Evolutionary conservation across 1,139 yeast species (phyloP).

Genomic region (Yamadazyma mexicana): DNA sequence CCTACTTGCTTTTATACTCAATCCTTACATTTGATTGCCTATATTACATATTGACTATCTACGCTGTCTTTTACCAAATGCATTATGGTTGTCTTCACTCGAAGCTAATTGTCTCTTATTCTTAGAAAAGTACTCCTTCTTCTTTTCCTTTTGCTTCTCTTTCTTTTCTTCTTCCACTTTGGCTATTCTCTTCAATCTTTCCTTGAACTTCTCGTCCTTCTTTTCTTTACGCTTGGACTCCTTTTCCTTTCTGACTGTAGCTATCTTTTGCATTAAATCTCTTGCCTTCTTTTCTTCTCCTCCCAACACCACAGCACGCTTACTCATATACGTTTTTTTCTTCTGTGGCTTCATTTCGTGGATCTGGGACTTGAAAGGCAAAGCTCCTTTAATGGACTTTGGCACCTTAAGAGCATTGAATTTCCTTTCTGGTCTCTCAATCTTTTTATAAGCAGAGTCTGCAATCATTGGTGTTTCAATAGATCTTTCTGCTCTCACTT

Average conservation of each 20-base stretch:
- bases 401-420: slow-evolving; percentile 91
- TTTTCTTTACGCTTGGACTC: slow-evolving; percentile 75
- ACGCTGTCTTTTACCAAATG: slow-evolving; percentile 31
- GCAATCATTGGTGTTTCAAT: slow-evolving; percentile 66
- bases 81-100: slow-evolving; percentile 32
- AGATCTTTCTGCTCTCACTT: slow-evolving; percentile 76
- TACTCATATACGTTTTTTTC: slow-evolving; percentile 79
- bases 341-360: slow-evolving; percentile 85
- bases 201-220: slow-evolving; percentile 75
- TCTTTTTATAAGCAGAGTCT: slow-evolving; percentile 71
- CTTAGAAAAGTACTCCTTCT: slow-evolving; percentile 79
- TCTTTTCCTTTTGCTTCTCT: slow-evolving; percentile 80
- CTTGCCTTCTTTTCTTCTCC: slow-evolving; percentile 95
- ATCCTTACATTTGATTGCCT: too few species aligned
- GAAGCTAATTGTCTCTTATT: slow-evolving; percentile 59
- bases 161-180: slow-evolving; percentile 68
- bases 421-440: slow-evolving; percentile 83
- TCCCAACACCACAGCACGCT: slow-evolving; percentile 89
- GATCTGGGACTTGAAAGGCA: slow-evolving; percentile 92
- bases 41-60: slow-evolving; percentile 5
- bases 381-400: slow-evolving; percentile 64
- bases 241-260: slow-evolving; percentile 82
- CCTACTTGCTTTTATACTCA: too few species aligned
- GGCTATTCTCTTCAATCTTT: slow-evolving; percentile 70
- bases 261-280: slow-evolving; percentile 81